Conservation (phyloP, 805 yeast species). For the Candida argentea region DNA sequence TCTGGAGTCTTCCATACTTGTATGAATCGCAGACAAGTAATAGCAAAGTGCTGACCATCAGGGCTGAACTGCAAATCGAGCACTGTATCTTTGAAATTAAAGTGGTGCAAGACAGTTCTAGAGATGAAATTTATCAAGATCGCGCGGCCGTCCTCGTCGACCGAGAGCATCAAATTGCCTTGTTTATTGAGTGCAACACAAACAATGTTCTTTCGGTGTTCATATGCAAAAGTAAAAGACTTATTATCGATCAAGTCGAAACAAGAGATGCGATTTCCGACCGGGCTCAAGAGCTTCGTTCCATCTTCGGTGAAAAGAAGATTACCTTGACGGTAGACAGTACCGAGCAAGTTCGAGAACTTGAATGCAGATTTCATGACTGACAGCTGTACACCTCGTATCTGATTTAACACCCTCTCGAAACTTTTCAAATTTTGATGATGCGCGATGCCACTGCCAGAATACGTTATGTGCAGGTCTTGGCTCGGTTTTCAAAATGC, state of each 20-base stretch:
- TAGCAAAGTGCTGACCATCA: slow-evolving; percentile 79
- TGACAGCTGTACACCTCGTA: background rate
- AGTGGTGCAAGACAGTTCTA: slow-evolving; percentile 82
- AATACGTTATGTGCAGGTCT: background rate
- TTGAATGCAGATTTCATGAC: slow-evolving; percentile 79
- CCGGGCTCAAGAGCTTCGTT: slow-evolving; percentile 73
- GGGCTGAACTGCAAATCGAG: slow-evolving; percentile 74
- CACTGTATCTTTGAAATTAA: slow-evolving; percentile 80
- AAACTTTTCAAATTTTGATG: background rate
- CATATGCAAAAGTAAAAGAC: slow-evolving; percentile 84
- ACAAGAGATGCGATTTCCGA: slow-evolving; percentile 85
- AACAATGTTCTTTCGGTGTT: slow-evolving; percentile 78
- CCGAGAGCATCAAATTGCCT: slow-evolving; percentile 67
- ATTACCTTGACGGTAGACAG: slow-evolving; percentile 92
- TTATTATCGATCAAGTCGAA: slow-evolving; percentile 79
- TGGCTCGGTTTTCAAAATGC: no score
- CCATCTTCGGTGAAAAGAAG: slow-evolving; percentile 82
- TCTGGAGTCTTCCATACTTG: slow-evolving; percentile 94
- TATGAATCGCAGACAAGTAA: slow-evolving; percentile 69
- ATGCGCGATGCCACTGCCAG: background rate
- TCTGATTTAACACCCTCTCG: background rate
- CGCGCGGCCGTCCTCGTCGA: slow-evolving; percentile 90
- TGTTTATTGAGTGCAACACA: slow-evolving; percentile 77
- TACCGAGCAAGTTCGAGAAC: slow-evolving; percentile 84
- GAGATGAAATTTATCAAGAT: slow-evolving; percentile 78